These are phyloP conservation scores for Xylaria polymorpha DNA, from an alignment of 2,329 filamentous ascomycete species.

Conservation along the genomic window DNA sequence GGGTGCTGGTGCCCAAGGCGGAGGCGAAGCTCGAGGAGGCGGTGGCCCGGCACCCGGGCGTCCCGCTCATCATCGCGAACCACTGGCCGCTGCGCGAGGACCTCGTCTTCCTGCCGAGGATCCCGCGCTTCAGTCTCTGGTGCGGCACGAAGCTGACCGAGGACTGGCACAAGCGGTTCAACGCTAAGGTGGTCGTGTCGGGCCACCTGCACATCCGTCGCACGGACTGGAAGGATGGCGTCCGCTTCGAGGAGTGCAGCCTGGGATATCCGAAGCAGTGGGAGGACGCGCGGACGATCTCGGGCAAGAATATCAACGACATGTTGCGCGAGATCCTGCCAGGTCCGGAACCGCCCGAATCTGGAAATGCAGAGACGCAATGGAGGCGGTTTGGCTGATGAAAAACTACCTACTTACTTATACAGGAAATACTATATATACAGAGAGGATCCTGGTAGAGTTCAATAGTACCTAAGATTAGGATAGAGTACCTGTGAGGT, in stretches of 20 bases:
- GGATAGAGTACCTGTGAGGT: background rate
- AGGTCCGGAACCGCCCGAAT: constrained; percentile 44
- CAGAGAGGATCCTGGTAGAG: background rate
- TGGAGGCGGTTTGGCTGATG: constrained; percentile 46
- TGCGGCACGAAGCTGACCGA: constrained; percentile 53
- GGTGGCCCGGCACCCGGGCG: constrained; percentile 27
- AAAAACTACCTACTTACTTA: background rate
- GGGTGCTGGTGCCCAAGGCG: constrained; percentile 45
- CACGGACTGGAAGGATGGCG: constrained; percentile 54
- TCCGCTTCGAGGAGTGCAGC: constrained; percentile 54
- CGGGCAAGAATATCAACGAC: constrained; percentile 50
- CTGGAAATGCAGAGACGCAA: constrained; percentile 40
- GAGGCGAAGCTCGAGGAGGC: constrained; percentile 49
- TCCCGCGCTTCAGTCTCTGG: constrained; percentile 55
- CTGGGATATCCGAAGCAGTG: constrained; percentile 55
- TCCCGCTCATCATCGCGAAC: constrained; percentile 52
- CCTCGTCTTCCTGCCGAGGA: constrained; percentile 50
- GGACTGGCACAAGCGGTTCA: constrained; percentile 53
- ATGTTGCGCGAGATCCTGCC: constrained; percentile 53
- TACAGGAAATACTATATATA: background rate
- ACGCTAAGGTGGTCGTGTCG: constrained; percentile 52
- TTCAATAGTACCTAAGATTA: background rate
- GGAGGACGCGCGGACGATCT: constrained; percentile 46
- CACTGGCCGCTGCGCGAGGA: constrained; percentile 55
- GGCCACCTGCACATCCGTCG: constrained; percentile 54